Percentiles rank a stretch among this genome's conserved stretches.
Evolutionary conservation across 2,329 filamentous ascomycete genomes (phyloP).

Genomic region (Huntiella bhutanensis): DNA sequence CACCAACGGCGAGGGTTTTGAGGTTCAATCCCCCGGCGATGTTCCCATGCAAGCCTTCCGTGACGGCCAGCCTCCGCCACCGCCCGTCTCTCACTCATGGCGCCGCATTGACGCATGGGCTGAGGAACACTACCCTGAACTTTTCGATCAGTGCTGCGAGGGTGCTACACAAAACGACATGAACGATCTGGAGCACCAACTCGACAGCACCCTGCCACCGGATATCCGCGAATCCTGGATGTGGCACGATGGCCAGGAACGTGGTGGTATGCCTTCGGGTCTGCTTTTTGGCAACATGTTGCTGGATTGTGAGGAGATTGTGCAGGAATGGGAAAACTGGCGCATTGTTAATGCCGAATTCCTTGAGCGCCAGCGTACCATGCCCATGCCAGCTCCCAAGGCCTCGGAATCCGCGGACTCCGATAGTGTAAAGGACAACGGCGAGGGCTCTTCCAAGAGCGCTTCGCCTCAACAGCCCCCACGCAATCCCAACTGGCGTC

Average conservation of each 20-base stretch:
- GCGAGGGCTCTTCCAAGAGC: slow-evolving; percentile 46
- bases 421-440: slow-evolving; percentile 30
- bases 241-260: slow-evolving; percentile 91
- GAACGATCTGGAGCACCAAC: slow-evolving; percentile 88
- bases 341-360: slow-evolving; percentile 82
- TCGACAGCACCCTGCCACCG: slow-evolving; percentile 83
- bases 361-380: slow-evolving; percentile 34
- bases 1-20: slow-evolving; percentile 44
- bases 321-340: slow-evolving; percentile 97
- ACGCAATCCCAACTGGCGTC: slow-evolving; percentile 49
- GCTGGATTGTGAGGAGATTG: slow-evolving; percentile 92
- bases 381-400: slow-evolving; percentile 23
- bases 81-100: slow-evolving; percentile 81
- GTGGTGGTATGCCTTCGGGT: slow-evolving; percentile 74
- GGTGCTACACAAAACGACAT: slow-evolving; percentile 85
- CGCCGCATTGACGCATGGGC: slow-evolving; percentile 83
- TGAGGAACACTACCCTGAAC: slow-evolving; percentile 86
- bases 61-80: slow-evolving; percentile 76
- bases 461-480: slow-evolving; percentile 18
- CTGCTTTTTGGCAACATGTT: slow-evolving; percentile 90
- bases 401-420: slow-evolving; percentile 22
- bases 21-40: slow-evolving; percentile 56
- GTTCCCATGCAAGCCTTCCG: slow-evolving; percentile 95
- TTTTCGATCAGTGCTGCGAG: slow-evolving; percentile 84
- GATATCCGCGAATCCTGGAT: slow-evolving; percentile 84